Evolutionary conservation across 495 filamentous ascomycete genomes (phyloP).

Genomic region (Xylona heveae): DNA sequence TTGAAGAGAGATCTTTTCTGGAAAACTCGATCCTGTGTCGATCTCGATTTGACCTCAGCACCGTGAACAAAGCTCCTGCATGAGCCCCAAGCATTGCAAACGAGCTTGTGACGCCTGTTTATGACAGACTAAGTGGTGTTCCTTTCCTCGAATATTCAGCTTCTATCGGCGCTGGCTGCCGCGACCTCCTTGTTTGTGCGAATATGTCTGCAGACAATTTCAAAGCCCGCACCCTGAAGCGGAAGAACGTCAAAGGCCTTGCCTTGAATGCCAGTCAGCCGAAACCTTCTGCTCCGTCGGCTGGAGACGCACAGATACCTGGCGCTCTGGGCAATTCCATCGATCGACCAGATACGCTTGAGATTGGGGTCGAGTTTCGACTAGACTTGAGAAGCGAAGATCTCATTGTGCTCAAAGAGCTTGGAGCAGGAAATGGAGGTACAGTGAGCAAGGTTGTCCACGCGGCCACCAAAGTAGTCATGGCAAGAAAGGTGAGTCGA

Average conservation of each 20-base stretch:
- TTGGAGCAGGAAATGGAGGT: constrained; percentile 89
- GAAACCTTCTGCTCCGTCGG: constrained; percentile 30
- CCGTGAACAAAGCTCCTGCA: no score
- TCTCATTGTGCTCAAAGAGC: constrained; percentile 76
- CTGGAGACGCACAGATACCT: constrained; percentile 33
- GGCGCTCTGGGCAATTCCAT: constrained; percentile 40
- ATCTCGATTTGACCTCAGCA: no score
- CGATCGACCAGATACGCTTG: constrained; percentile 54
- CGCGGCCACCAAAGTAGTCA: constrained; percentile 79
- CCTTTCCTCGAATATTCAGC: no score
- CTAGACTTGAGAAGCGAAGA: constrained; percentile 84
- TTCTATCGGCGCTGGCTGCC: no score
- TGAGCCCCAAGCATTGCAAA: no score
- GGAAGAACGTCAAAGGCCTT: constrained; percentile 95
- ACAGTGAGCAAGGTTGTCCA: constrained; percentile 97
- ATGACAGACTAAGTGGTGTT: no score
- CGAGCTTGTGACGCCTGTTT: no score
- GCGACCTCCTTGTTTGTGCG: no score
- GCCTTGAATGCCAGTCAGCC: constrained; percentile 51
- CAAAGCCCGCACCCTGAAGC: constrained; percentile 78
- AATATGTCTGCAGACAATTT: constrained; percentile 73
- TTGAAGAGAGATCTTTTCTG: no score
- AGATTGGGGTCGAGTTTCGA: constrained; percentile 94
- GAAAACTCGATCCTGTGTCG: no score
- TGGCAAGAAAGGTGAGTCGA: constrained; percentile 75